Evolutionary conservation across 768 basidiomycete species (phyloP).

Genomic region (Tricholoma matsutake): DNA sequence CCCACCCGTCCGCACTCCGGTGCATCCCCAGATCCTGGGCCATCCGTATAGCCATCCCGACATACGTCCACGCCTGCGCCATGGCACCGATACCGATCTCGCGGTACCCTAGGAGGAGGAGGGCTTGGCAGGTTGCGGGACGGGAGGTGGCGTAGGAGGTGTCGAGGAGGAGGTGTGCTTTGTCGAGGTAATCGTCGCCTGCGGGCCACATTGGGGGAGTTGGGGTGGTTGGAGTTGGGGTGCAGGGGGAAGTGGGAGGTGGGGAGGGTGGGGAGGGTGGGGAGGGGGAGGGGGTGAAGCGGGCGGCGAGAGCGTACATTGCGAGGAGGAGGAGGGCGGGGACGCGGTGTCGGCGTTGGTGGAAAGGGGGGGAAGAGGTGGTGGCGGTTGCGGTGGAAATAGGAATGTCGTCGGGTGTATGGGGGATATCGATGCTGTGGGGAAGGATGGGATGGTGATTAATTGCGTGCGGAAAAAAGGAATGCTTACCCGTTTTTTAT

Average conservation of each 20-base stretch:
- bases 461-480: not conserved
- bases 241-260: slow-evolving; percentile 48
- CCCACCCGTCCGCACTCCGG: slow-evolving; percentile 77
- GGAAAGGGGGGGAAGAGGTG: slow-evolving; percentile 34
- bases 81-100: slow-evolving; percentile 89
- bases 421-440: slow-evolving; percentile 13
- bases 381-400: slow-evolving; percentile 11
- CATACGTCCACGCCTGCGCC: slow-evolving; percentile 84
- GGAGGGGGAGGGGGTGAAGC: slow-evolving; percentile 48
- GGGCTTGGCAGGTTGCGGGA: slow-evolving; percentile 72
- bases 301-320: slow-evolving; percentile 83
- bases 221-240: slow-evolving; percentile 40
- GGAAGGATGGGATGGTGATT: not conserved
- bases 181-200: slow-evolving; percentile 67
- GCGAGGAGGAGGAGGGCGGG: slow-evolving; percentile 69
- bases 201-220: slow-evolving; percentile 71
- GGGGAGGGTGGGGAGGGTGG: slow-evolving; percentile 43
- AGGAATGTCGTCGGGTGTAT: slow-evolving; percentile 2
- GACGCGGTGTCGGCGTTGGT: slow-evolving; percentile 42
- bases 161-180: slow-evolving; percentile 67
- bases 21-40: slow-evolving; percentile 88
- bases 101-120: slow-evolving; percentile 78
- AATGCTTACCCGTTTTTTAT: slow-evolving; percentile 40
- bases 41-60: slow-evolving; percentile 91
- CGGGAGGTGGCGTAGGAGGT: slow-evolving; percentile 67